Evolutionary conservation across 2,329 filamentous ascomycete genomes (phyloP), one percentile per base, ranked within the genome.

Genomic region (Arthroderma sp.): DNA sequence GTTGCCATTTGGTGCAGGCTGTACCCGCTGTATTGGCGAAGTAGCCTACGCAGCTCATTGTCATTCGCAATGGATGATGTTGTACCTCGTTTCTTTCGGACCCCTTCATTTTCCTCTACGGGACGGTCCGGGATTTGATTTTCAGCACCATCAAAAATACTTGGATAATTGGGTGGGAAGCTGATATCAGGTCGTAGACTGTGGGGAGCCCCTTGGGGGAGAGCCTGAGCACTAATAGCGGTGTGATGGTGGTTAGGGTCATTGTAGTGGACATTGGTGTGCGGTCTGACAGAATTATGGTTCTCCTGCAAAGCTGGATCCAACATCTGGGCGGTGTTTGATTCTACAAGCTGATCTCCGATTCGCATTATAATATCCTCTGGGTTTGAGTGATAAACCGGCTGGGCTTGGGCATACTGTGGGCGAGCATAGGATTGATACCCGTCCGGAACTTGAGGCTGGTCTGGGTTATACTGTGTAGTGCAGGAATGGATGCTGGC

Each of bases 31-130:
- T 71, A 69, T 48, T 71, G 68, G 9, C 64, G 60, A 39, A 71
- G 58, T 9, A 71, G 50, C 36, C 68, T 68, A 33, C 68, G 62
- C 42, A 72, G 47, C 47, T 72, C 69, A 45, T 68, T 68, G 48
- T 72, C 69, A 49, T 71, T 71, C 5, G 68, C 49, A 31, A 70
- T 53, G 6, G 66, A 70, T 1, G 68, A 69, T 43, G 64, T 68
- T 3, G 66, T 66, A 1, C 67, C 68, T 50, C 68, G 66, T 53
- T 66, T 68, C 55, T 66, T 69, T 42, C 65, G 65, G 11, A 58
- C 54, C 6, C 65, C 66, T 15, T 70, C 66, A 36, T 66, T 64
- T 0, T 66, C 64, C 29, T 64, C 63, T 31, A 63, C 50, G 37
- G 58, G 51, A 44, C 59, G 66, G 40, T 63, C 66, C 11, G 60